These are phyloP conservation scores for Phytophthora citrophthora DNA, from an alignment of 352 stramenopile genomes.

Conservation along the genomic window DNA sequence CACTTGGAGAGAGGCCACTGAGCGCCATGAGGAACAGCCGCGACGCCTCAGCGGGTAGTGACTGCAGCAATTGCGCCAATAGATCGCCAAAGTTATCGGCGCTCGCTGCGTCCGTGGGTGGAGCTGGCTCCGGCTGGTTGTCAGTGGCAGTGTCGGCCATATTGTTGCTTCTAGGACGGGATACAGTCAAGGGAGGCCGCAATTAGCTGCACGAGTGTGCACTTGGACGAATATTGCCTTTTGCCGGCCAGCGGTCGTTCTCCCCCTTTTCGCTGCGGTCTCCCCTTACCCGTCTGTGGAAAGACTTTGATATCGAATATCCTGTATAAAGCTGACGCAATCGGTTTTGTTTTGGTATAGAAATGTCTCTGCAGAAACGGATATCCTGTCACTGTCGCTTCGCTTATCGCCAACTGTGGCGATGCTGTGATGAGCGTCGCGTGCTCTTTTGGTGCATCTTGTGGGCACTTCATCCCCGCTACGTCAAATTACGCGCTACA, in stretches of 20 bases:
- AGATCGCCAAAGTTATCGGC: conserved; percentile 73
- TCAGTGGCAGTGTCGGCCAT: conserved; percentile 39
- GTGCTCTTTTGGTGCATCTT: conserved; percentile 3
- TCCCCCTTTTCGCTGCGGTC: conserved; percentile 16
- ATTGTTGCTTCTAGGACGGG: not conserved
- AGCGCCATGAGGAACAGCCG: conserved; percentile 80
- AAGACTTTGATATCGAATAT: conserved; percentile 9
- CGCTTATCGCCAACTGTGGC: not conserved
- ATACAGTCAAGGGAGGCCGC: no score
- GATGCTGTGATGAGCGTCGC: not conserved
- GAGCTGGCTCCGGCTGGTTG: conserved; percentile 42
- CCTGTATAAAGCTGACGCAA: not conserved
- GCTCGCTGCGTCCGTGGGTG: conserved; percentile 27
- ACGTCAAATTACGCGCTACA: conserved; percentile 17
- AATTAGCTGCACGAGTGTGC: conserved; percentile 2
- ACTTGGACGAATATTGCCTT: conserved; percentile 39
- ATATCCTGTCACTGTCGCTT: conserved; percentile 20
- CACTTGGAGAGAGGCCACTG: conserved; percentile 68
- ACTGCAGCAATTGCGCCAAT: conserved; percentile 74
- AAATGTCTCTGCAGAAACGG: no score
- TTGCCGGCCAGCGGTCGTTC: conserved; percentile 23
- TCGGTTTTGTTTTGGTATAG: not conserved
- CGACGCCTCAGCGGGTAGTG: conserved; percentile 74
- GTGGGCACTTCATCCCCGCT: conserved; percentile 10
- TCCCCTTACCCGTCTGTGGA: conserved; percentile 21